These are phyloP conservation scores for Pascua guehoae DNA, from an alignment of 1,284 basidiomycete genomes.

Conservation along the genomic window DNA sequence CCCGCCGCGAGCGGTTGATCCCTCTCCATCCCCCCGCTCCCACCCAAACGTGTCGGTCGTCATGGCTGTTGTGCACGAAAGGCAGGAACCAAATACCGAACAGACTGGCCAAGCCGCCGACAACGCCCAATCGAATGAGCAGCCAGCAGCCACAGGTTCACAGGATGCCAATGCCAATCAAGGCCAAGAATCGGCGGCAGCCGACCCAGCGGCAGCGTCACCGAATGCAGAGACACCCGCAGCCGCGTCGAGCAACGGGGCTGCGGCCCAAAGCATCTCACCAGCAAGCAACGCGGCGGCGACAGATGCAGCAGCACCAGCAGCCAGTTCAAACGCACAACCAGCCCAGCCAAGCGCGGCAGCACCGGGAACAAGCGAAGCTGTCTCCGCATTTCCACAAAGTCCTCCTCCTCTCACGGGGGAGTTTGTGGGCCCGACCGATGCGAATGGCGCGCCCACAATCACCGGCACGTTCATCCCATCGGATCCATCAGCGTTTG, in stretches of 20 bases:
- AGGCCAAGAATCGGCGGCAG: not conserved
- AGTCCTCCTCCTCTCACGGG: not conserved
- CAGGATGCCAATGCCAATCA: not conserved
- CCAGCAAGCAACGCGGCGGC: too few species aligned
- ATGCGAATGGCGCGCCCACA: not conserved
- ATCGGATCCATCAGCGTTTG: conserved; percentile 3
- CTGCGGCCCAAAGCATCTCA: too few species aligned
- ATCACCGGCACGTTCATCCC: not conserved
- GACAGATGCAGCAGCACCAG: too few species aligned
- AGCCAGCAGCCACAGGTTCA: not conserved
- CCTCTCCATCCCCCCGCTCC: too few species aligned
- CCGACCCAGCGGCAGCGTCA: not conserved
- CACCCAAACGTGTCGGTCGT: too few species aligned
- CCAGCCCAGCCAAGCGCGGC: too few species aligned
- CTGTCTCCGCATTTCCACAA: too few species aligned
- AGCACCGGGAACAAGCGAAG: too few species aligned
- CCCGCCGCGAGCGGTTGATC: too few species aligned
- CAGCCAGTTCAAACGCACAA: too few species aligned
- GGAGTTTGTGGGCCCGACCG: not conserved
- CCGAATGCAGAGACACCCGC: not conserved
- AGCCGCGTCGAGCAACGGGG: not conserved
- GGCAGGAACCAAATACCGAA: not conserved
- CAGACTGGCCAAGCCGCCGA: not conserved
- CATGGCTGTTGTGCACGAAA: too few species aligned
- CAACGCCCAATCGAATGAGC: not conserved